Conservation (phyloP, 805 yeast species). For the Teunomyces kruisii region DNA sequence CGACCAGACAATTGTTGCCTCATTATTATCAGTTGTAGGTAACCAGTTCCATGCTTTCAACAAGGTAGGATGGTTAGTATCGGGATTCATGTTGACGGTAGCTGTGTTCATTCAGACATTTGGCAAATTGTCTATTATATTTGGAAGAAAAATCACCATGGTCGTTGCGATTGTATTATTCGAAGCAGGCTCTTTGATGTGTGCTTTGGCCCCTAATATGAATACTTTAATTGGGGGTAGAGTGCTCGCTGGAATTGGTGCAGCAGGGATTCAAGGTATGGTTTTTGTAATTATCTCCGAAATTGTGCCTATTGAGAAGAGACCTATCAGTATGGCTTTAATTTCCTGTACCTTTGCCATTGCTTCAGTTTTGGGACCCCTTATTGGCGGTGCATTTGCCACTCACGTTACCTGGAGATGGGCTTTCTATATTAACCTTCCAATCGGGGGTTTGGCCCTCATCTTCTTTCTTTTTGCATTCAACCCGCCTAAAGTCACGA, state of each 20-base stretch:
- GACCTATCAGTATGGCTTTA: constrained; percentile 21
- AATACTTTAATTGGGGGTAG: constrained; percentile 41
- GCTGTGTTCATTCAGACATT: constrained; percentile 34
- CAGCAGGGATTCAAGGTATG: constrained; percentile 32
- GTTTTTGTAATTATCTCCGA: constrained; percentile 31
- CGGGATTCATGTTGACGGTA: constrained; percentile 37
- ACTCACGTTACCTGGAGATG: constrained; percentile 25
- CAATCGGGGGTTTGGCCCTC: constrained; percentile 21
- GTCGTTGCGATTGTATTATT: constrained; percentile 23
- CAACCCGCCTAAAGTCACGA: constrained; percentile 18
- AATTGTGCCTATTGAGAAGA: constrained; percentile 26
- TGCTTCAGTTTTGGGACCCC: constrained; percentile 24
- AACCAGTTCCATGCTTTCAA: constrained; percentile 32
- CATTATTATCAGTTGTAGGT: constrained; percentile 35
- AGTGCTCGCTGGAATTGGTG: constrained; percentile 39
- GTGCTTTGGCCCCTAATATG: constrained; percentile 38
- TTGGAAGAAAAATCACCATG: constrained; percentile 36
- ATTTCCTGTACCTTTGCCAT: constrained; percentile 18
- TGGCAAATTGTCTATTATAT: constrained; percentile 36
- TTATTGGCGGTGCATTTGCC: constrained; percentile 26
- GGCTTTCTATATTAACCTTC: constrained; percentile 27
- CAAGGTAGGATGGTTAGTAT: constrained; percentile 36
- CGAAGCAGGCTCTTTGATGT: constrained; percentile 36
- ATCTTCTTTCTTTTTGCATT: constrained; percentile 15
- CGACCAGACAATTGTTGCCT: constrained; percentile 40